These are phyloP conservation scores for Sporobolomyces phaffii DNA, from an alignment of 768 basidiomycete species.

Conservation along the genomic window DNA sequence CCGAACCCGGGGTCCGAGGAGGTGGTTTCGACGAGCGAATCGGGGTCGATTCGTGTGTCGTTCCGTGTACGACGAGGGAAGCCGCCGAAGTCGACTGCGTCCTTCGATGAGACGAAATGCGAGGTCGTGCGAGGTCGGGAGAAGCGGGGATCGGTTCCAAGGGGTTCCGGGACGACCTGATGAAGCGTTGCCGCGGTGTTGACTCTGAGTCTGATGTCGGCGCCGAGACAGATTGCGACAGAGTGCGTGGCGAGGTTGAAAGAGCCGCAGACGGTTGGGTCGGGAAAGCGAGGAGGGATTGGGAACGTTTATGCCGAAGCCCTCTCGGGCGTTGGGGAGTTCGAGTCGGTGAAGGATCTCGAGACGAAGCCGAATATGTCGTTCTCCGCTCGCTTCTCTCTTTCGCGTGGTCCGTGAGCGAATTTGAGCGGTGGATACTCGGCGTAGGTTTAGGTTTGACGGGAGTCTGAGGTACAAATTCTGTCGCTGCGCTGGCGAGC, in stretches of 20 bases:
- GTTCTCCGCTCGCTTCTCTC: neutral
- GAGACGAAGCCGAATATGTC: conserved; percentile 7
- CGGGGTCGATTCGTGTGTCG: no score
- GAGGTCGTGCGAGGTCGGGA: conserved; percentile 1
- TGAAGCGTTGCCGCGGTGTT: neutral
- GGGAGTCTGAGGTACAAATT: conserved; percentile 36
- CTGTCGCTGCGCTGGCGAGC: conserved; percentile 15
- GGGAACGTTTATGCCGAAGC: conserved; percentile 14
- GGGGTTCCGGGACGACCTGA: neutral
- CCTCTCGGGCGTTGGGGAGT: conserved; percentile 11
- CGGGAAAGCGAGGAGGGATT: conserved; percentile 6
- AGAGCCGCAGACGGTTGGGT: neutral
- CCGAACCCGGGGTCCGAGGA: no score
- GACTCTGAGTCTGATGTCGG: neutral
- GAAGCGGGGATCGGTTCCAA: neutral
- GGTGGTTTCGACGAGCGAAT: no score
- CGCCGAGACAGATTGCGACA: neutral
- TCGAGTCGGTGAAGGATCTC: conserved; percentile 16
- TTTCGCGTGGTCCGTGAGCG: neutral
- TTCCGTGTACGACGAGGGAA: no score
- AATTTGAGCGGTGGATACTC: neutral
- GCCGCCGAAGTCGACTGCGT: conserved; percentile 7
- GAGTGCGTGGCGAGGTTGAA: neutral
- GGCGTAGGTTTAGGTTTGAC: neutral
- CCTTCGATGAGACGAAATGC: conserved; percentile 8